Conservation (phyloP, 1,284 basidiomycete species). For the Pseudozyma tsukubaensis region DNA sequence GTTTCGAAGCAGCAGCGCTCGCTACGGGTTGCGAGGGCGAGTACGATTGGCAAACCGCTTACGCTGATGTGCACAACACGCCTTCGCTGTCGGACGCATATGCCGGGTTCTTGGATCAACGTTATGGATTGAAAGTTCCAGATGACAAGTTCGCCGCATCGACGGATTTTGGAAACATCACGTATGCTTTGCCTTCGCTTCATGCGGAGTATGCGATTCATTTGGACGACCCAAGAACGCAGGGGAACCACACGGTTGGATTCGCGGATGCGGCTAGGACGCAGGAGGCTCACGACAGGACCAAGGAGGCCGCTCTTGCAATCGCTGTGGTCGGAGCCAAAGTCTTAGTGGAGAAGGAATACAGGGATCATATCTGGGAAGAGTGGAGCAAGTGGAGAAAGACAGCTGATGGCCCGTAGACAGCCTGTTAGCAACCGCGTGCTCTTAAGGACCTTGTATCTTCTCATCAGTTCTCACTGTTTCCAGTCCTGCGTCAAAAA, state of each 20-base stretch:
- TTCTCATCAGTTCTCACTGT: background rate
- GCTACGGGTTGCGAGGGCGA: slow-evolving; percentile 78
- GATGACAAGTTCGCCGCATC: slow-evolving; percentile 42
- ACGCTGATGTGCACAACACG: slow-evolving; percentile 67
- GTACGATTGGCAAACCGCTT: slow-evolving; percentile 67
- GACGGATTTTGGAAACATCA: slow-evolving; percentile 69
- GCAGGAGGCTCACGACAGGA: slow-evolving; percentile 60
- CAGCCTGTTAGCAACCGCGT: too few species aligned
- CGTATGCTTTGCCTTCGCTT: slow-evolving; percentile 66
- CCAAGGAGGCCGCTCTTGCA: slow-evolving; percentile 67
- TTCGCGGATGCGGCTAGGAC: slow-evolving; percentile 57
- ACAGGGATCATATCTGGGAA: slow-evolving; percentile 55
- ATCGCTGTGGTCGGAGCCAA: slow-evolving; percentile 67
- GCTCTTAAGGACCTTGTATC: background rate
- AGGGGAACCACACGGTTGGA: slow-evolving; percentile 67
- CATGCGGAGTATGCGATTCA: slow-evolving; percentile 68
- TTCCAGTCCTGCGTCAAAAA: background rate
- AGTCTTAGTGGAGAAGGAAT: slow-evolving; percentile 66
- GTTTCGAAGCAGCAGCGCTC: slow-evolving; percentile 79
- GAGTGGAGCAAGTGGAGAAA: slow-evolving; percentile 52
- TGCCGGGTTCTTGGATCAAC: slow-evolving; percentile 64
- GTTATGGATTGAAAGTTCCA: slow-evolving; percentile 50
- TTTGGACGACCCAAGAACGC: slow-evolving; percentile 52
- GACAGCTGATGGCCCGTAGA: slow-evolving; percentile 35
- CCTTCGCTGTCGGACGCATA: slow-evolving; percentile 48